Base-by-base conservation (phyloP, 768 basidiomycete genomes). In the Rubroboletus satanas region DNA sequence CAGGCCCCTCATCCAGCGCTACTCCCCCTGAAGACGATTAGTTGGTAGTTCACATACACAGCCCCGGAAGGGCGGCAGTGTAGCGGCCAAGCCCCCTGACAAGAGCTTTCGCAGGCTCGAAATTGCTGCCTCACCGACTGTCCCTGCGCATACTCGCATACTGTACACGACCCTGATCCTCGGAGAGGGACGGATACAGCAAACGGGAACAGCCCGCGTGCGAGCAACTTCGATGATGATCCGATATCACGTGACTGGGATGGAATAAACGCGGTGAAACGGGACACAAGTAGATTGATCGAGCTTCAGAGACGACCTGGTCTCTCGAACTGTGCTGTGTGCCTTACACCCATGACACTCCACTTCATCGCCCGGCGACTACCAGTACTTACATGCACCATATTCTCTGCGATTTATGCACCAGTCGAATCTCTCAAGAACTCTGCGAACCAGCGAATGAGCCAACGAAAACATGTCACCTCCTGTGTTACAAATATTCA, bases 391-490 rank as follows among this genome's bases (percentile, higher is more conserved):
- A 37, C 26, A 42, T 32, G 28, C 7, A n/a, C n/a, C 2, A 26
- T 9, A 8, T 31, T 23, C 11, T 21, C 38, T 14, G 31, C 3
- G 4, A 37, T 21, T 55, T 45, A 68, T 46, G 29, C 62, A 17
- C 68, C 64, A 1, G 66, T 69, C 6, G 58, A 61, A 36, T 69
- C 68, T 43, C 7, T 54, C 51, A 69, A 53, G 35, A 59, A 68
- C 18, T 68, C 68, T 69, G 50, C 8, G 11, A 6, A 36, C 1
- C 0, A 26, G 46, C 7, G 2, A 31, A 23, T 1, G 17, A 32
- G 23, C 5, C 18, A 31, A 1, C 12, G 35, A 35, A 45, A 39
- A 17, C 7, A 35, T 2, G 31, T 50, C 35, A 53, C 33, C 1
- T 10, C 18, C 14, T 0, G 21, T 18, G 21, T 2, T n/a, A 12